Evolutionary conservation across 2,329 filamentous ascomycete genomes (phyloP), one percentile per base, ranked within the genome.

Genomic region (Alternaria arbusti): DNA sequence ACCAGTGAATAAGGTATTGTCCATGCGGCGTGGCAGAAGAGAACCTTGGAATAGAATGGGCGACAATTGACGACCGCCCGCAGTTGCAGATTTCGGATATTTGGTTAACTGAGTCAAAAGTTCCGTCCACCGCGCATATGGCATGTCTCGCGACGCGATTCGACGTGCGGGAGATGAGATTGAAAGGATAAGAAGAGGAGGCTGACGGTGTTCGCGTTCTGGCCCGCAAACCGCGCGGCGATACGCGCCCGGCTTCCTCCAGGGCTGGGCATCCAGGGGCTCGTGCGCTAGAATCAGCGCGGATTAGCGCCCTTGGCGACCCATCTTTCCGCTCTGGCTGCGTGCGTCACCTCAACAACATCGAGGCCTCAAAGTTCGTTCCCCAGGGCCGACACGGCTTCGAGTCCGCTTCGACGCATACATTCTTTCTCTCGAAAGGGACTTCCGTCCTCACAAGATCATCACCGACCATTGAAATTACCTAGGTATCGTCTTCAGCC

Each of bases 101-200:
- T 9, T 3, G 0, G 15, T 5, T n/a, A 1, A n/a, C 15, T 6
- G 32, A 17, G 1, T 40, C 32, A 10, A 3, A 5, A 5, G 15
- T 17, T 5, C 32, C 32, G 8, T 17, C 8, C 32, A 40, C 8
- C 1, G 32, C 15, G 8, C 15, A 40, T 40, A 10, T 40, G 15
- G 32, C 9, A 40, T 40, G 32, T 40, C 32, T 40, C 32, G 32
- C 15, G 44, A 46, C 20, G 12, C 7, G 44, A 46, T 23, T 23
- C 20, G 44, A 46, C 12, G 44, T 46, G 20, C 22, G 12, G 20
- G 44, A 22, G 20, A 22, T 22, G 20, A 12, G 6, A 36, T 17
- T 13, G n/a, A 22, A 36, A n/a, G 30, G 20, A 47, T 22, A n/a
- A 1, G 7, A 52, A 10, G 3, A 11, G 10, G 13, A 11, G 30